Conservation (phyloP, 1,284 basidiomycete genomes). For the Trametes polyzona region DNA sequence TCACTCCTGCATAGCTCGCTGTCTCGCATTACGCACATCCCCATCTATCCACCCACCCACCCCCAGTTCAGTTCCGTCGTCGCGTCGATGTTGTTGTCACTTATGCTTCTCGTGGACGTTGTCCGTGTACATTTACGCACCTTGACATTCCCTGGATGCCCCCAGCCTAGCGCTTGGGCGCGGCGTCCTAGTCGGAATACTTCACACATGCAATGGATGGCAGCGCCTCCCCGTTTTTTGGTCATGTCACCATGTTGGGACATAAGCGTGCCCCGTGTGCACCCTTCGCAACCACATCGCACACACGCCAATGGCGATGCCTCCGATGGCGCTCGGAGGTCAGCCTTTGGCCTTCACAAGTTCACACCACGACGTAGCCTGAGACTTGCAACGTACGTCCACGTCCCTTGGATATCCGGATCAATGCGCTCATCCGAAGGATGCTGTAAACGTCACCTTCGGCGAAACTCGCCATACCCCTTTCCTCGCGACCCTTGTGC, state of each 20-base stretch:
- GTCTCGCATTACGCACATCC: conserved; percentile 10
- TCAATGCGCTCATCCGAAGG: background rate
- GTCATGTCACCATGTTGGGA: background rate
- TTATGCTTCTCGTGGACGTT: conserved; percentile 17
- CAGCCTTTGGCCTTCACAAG: background rate
- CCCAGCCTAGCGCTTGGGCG: background rate
- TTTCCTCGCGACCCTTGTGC: background rate
- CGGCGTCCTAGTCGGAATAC: conserved; percentile 6
- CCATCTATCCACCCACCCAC: background rate
- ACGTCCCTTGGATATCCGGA: background rate
- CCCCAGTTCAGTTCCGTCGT: too few relatives aligned
- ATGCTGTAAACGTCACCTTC: conserved; percentile 15
- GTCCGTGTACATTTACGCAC: conserved; percentile 20
- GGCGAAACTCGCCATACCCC: background rate
- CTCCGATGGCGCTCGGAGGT: conserved; percentile 16
- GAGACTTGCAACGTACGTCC: background rate
- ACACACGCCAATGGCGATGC: background rate
- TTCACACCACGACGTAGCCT: background rate
- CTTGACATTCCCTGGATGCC: conserved; percentile 1
- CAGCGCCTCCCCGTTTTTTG: conserved; percentile 7
- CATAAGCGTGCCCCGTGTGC: background rate
- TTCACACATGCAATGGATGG: conserved; percentile 10
- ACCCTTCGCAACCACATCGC: conserved; percentile 1
- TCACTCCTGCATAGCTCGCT: conserved; percentile 10
- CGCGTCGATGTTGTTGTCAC: conserved; percentile 2